Evolutionary conservation across 352 stramenopile genomes (phyloP).

Genomic region (Albugo laibachii): DNA sequence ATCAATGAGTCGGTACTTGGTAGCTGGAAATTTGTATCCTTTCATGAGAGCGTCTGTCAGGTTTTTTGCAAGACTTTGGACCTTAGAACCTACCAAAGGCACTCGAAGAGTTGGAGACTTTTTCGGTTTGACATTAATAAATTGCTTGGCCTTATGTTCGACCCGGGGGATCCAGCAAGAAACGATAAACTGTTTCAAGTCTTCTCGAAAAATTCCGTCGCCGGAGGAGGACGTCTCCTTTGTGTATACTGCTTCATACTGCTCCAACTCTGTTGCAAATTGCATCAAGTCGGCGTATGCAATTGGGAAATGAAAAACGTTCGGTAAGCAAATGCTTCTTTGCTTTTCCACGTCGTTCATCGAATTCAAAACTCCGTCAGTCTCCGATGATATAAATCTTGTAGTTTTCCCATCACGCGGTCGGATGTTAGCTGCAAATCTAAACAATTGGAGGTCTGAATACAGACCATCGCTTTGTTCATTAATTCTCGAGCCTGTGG

Average conservation of each 20-base stretch:
- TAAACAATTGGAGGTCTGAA: too few species aligned
- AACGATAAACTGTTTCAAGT: constrained; percentile 33
- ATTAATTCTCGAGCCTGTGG: not conserved
- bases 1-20: constrained; percentile 59
- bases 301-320: constrained; percentile 50
- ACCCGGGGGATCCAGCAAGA: constrained; percentile 65
- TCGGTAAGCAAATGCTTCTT: constrained; percentile 16
- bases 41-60: too few species aligned
- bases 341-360: too few species aligned
- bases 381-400: too few species aligned
- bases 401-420: too few species aligned
- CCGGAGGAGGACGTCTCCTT: not conserved
- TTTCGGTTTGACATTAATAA: not conserved
- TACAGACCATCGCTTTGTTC: too few species aligned
- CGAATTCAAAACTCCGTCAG: too few species aligned
- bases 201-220: not conserved
- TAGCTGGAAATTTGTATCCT: constrained; percentile 50
- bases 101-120: not conserved
- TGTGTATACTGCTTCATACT: constrained; percentile 10
- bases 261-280: constrained; percentile 34
- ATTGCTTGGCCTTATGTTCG: constrained; percentile 29
- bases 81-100: not conserved
- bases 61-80: too few species aligned
- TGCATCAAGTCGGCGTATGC: constrained; percentile 50
- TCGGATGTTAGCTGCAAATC: too few species aligned